phyloP scores from a whole-genome alignment of 2,329 filamentous ascomycete genomes.

The Dothidotthia symphoricarpi region DNA sequence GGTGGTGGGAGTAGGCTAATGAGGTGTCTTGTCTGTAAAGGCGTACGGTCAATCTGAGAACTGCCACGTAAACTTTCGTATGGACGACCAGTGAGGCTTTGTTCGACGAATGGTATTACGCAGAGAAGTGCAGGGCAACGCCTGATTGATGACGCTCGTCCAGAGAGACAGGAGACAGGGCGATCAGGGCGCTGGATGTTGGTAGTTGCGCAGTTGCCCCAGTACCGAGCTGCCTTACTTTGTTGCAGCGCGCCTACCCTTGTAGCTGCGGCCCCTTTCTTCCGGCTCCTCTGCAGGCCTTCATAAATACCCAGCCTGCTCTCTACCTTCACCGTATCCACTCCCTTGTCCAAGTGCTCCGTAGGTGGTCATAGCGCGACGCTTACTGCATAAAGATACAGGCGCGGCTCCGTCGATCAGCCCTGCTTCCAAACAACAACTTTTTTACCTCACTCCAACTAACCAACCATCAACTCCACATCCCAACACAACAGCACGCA shows the following conservation, averaged over 20 bases:
- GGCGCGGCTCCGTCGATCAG: conserved; percentile 34
- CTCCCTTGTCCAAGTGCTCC: conserved; percentile 3
- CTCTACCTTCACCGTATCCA: conserved; percentile 2
- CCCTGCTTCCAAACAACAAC: conserved; percentile 30
- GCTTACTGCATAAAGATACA: conserved; percentile 25
- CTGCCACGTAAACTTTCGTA: no score
- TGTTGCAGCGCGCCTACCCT: no score
- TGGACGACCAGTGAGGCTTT: no score
- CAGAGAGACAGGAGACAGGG: conserved; percentile 11
- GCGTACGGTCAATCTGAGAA: no score
- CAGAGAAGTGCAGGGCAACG: neutral
- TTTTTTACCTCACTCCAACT: conserved; percentile 16
- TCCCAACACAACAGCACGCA: conserved; percentile 42
- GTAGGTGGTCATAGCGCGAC: conserved; percentile 24
- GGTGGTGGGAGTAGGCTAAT: neutral
- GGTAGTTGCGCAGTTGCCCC: conserved; percentile 5
- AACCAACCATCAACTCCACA: conserved; percentile 19
- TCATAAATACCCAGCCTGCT: conserved; percentile 6
- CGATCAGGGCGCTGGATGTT: conserved; percentile 6
- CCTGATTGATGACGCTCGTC: no score
- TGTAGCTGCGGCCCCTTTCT: conserved; percentile 8
- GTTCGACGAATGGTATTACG: neutral
- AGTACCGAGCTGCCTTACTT: conserved; percentile 21
- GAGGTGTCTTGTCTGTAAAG: neutral
- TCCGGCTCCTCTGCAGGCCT: neutral